Conservation (phyloP, 1,284 basidiomycete species). For the Ustilago loliicola region DNA sequence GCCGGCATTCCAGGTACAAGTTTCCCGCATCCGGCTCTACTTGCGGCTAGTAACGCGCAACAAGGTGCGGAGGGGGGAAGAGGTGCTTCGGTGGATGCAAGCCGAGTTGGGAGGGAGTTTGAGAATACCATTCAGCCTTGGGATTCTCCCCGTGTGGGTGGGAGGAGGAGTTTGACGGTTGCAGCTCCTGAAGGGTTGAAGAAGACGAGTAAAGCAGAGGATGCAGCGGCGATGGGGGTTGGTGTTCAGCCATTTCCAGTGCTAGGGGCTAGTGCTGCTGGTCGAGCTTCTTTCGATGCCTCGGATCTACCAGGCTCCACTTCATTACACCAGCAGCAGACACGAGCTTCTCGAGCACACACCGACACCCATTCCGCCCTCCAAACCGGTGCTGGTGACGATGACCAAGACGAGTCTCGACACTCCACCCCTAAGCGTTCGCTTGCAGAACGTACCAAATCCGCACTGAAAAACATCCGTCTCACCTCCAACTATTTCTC, state of each 20-base stretch:
- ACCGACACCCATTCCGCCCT: background rate
- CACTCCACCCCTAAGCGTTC: too few relatives aligned
- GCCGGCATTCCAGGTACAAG: conserved; percentile 32
- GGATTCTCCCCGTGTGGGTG: conserved; percentile 25
- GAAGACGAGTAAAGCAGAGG: background rate
- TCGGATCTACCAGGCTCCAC: conserved; percentile 15
- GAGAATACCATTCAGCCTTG: conserved; percentile 43
- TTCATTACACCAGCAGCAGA: conserved; percentile 6
- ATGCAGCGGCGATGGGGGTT: background rate
- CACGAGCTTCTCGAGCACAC: background rate
- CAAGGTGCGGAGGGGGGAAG: conserved; percentile 1
- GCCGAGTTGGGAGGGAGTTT: conserved; percentile 6
- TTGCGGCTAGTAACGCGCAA: background rate
- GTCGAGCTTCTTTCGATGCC: conserved; percentile 21
- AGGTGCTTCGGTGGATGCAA: conserved; percentile 13
- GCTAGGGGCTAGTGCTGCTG: background rate
- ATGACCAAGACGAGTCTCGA: conserved; percentile 10
- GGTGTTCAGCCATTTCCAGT: background rate
- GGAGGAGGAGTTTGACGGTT: conserved; percentile 20
- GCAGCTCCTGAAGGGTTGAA: background rate
- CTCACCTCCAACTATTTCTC: conserved; percentile 55
- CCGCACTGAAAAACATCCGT: conserved; percentile 18
- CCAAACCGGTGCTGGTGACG: background rate
- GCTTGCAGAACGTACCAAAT: too few relatives aligned
- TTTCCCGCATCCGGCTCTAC: conserved; percentile 37